Evolutionary conservation across 768 basidiomycete species (phyloP).

Genomic region (Tylopilus balloui): DNA sequence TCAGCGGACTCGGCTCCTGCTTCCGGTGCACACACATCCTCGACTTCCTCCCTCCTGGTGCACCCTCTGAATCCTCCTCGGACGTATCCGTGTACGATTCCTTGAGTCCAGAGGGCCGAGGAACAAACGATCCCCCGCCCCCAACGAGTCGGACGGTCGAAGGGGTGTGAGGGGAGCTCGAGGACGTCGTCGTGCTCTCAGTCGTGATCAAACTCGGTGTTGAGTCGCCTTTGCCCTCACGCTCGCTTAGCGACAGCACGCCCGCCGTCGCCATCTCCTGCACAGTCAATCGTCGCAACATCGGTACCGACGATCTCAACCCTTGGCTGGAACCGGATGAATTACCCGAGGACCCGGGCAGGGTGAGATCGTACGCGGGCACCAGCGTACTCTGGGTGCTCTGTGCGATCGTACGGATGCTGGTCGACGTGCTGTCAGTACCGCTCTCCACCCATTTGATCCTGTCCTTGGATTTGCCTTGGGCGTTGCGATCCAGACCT

Average conservation of each 20-base stretch:
- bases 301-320: slow-evolving; percentile 9
- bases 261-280: slow-evolving; percentile 8
- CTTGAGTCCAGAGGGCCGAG: slow-evolving; percentile 21
- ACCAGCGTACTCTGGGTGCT: slow-evolving; percentile 21
- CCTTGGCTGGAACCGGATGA: background rate
- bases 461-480: background rate
- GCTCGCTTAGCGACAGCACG: background rate
- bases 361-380: slow-evolving; percentile 9
- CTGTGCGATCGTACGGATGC: slow-evolving; percentile 17
- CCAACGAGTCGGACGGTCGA: background rate
- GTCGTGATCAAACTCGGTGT: slow-evolving; percentile 25
- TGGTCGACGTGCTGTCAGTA: slow-evolving; percentile 21
- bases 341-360: slow-evolving; percentile 5
- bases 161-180: slow-evolving; percentile 13
- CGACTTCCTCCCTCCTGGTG: background rate
- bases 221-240: slow-evolving; percentile 4
- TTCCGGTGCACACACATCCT: slow-evolving; percentile 1
- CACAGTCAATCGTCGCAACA: slow-evolving; percentile 18
- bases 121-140: slow-evolving; percentile 8
- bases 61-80: slow-evolving; percentile 16
- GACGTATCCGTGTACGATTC: slow-evolving; percentile 16
- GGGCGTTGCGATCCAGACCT: background rate
- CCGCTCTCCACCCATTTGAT: slow-evolving; percentile 4
- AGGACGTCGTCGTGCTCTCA: slow-evolving; percentile 15
- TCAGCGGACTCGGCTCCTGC: slow-evolving; percentile 8